Percentiles rank a stretch among this genome's conserved stretches.
Conservation (phyloP, 768 basidiomycete genomes). For the Tricholoma furcatifolium region DNA sequence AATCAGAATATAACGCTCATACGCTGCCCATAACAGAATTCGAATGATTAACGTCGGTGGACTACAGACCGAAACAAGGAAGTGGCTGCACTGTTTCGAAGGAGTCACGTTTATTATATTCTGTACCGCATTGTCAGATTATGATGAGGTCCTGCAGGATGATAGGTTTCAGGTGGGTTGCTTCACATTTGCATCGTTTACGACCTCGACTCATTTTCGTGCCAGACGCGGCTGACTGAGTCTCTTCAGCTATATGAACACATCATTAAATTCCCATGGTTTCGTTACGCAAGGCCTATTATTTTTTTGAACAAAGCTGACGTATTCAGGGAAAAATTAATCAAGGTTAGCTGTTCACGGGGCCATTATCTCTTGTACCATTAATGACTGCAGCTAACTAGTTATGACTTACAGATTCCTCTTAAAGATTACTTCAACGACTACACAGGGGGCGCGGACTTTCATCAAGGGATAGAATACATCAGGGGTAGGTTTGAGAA, state of each 20-base stretch:
- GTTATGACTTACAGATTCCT: too few relatives aligned
- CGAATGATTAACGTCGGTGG: slow-evolving; percentile 83
- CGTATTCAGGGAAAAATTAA: slow-evolving; percentile 86
- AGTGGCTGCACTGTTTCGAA: too few relatives aligned
- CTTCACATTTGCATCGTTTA: too few relatives aligned
- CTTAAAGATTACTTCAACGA: too few relatives aligned
- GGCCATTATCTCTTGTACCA: too few relatives aligned
- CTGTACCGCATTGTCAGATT: slow-evolving; percentile 66
- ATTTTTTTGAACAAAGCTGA: slow-evolving; percentile 94
- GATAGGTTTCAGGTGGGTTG: slow-evolving; percentile 29
- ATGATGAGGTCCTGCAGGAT: slow-evolving; percentile 69
- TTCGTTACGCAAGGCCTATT: slow-evolving; percentile 87
- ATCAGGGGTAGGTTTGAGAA: too few relatives aligned
- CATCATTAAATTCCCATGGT: slow-evolving; percentile 93
- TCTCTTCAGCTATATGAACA: slow-evolving; percentile 88
- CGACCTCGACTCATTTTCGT: not conserved
- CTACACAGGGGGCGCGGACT: too few relatives aligned
- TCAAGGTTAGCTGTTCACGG: slow-evolving; percentile 34
- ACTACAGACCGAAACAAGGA: slow-evolving; percentile 46
- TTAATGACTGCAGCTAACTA: too few relatives aligned
- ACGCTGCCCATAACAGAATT: slow-evolving; percentile 31
- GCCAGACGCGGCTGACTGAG: slow-evolving; percentile 91
- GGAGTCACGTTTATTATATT: slow-evolving; percentile 66
- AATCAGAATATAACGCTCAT: not conserved
- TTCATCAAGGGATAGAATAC: too few relatives aligned